Conservation (phyloP, 768 basidiomycete species). For the Lentinula guzmanii region DNA sequence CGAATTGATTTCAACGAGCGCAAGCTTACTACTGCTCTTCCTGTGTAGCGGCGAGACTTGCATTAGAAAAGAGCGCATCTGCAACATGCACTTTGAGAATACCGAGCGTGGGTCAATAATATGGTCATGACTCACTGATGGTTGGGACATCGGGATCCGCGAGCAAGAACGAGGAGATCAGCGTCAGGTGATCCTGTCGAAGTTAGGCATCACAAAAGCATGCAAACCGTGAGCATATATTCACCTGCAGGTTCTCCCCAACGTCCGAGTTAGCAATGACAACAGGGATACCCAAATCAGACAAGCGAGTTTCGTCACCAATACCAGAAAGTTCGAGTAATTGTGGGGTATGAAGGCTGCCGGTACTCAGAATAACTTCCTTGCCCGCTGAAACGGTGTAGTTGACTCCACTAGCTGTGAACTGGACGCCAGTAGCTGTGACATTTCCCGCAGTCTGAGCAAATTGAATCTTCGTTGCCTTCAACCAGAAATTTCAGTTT, state of each 20-base stretch:
- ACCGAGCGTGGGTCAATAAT: neutral
- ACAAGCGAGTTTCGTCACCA: constrained; percentile 31
- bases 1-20: neutral
- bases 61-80: neutral
- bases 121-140: neutral
- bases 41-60: neutral
- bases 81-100: neutral
- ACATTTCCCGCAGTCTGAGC: constrained; percentile 9
- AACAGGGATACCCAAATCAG: constrained; percentile 26
- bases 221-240: neutral
- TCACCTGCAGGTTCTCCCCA: constrained; percentile 40
- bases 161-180: neutral
- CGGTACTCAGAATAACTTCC: constrained; percentile 38
- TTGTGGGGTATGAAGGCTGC: constrained; percentile 31
- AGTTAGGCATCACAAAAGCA: neutral
- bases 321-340: constrained; percentile 50
- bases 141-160: neutral
- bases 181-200: neutral
- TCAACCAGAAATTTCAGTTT: neutral
- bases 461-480: constrained; percentile 12
- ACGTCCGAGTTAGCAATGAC: constrained; percentile 29
- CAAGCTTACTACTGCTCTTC: neutral
- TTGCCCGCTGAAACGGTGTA: constrained; percentile 31
- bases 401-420: constrained; percentile 18
- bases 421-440: constrained; percentile 35